Conservation (phyloP, 2,329 filamentous ascomycete genomes). For the Parafenestella ontariensis region DNA sequence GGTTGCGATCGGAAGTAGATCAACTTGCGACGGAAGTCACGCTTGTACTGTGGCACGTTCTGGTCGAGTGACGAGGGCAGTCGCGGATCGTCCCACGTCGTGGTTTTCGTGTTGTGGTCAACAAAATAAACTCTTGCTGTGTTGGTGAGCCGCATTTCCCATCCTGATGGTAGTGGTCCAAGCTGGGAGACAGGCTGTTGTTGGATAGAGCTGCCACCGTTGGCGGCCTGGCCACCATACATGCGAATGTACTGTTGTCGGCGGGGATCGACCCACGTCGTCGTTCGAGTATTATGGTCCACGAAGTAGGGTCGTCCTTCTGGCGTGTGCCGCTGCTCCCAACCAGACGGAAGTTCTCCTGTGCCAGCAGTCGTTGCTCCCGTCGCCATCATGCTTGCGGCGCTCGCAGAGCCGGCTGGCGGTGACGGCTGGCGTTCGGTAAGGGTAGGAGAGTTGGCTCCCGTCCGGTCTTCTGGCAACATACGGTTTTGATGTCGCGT, state of each 20-base stretch:
- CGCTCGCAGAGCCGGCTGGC: conserved; percentile 56
- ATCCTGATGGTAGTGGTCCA: conserved; percentile 92
- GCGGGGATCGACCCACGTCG: conserved; percentile 97
- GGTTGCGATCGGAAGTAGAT: conserved; percentile 99
- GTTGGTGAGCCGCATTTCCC: conserved; percentile 99
- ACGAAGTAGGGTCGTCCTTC: conserved; percentile 97
- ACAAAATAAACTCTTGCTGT: conserved; percentile 98
- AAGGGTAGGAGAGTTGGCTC: conserved; percentile 86
- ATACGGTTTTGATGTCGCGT: conserved; percentile 94
- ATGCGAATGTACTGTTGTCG: conserved; percentile 98
- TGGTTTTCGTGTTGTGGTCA: conserved; percentile 99
- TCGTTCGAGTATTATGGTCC: conserved; percentile 97
- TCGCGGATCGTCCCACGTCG: conserved; percentile 97
- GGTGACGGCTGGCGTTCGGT: conserved; percentile 58
- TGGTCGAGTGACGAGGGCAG: conserved; percentile 95
- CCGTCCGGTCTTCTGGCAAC: conserved; percentile 92
- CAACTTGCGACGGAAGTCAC: conserved; percentile 95
- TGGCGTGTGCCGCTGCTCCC: conserved; percentile 95
- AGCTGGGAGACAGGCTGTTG: conserved; percentile 97
- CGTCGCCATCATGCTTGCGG: conserved; percentile 89
- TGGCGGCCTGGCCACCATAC: conserved; percentile 85
- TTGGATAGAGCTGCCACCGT: conserved; percentile 82
- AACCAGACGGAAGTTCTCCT: conserved; percentile 91
- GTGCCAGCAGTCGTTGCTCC: conserved; percentile 93
- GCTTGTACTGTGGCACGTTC: conserved; percentile 99